These are phyloP conservation scores for Eucalyptus polyanthemos DNA, from an alignment of 345 rosid genomes.

Conservation along the genomic window DNA sequence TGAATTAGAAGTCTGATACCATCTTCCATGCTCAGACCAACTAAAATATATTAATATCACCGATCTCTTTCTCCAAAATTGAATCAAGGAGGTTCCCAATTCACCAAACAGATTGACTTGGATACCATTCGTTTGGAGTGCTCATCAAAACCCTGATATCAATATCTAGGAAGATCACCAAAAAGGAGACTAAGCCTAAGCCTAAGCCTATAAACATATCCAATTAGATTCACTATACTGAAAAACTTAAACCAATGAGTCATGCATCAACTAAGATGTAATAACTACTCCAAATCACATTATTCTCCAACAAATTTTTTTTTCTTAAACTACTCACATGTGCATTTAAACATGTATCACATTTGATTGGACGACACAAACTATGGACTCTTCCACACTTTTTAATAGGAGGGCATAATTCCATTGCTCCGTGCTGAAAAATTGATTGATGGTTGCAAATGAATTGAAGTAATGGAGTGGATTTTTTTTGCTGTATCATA, in stretches of 20 bases:
- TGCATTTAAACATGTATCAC: background rate
- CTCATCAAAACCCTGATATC: background rate
- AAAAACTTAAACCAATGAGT: rapidly evolving
- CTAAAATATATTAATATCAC: background rate
- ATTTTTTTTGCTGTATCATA: background rate
- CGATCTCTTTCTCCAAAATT: background rate
- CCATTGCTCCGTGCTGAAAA: background rate
- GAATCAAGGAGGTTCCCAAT: background rate
- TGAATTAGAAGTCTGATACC: background rate
- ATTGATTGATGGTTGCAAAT: background rate
- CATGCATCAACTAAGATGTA: background rate
- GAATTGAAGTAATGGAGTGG: background rate
- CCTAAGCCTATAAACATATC: background rate
- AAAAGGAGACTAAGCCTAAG: background rate
- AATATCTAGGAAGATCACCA: background rate
- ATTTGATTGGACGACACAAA: background rate
- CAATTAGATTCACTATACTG: rapidly evolving
- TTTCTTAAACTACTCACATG: background rate
- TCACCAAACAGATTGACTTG: rapidly evolving
- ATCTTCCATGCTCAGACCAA: background rate
- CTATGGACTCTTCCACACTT: background rate
- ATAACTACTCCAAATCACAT: background rate
- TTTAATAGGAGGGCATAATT: background rate
- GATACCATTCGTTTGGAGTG: rapidly evolving
- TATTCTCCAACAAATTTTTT: rapidly evolving